Percentiles rank a stretch among this genome's conserved stretches.
These are phyloP conservation scores for Nidularia pulvinata DNA, from an alignment of 768 basidiomycete species.

Conservation along the genomic window DNA sequence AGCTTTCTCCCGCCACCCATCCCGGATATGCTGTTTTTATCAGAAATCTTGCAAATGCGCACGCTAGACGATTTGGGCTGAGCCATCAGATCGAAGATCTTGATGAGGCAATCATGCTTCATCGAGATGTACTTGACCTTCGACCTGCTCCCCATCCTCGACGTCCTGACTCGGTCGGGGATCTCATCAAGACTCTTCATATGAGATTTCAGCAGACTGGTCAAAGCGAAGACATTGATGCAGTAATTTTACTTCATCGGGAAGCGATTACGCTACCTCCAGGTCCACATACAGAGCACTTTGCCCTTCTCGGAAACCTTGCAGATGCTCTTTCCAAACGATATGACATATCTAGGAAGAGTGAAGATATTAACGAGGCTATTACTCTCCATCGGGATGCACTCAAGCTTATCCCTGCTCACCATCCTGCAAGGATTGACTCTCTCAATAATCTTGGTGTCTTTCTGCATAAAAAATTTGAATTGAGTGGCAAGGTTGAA, in stretches of 20 bases:
- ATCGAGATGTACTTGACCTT: slow-evolving; percentile 16
- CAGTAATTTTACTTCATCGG: not conserved
- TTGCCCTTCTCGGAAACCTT: not conserved
- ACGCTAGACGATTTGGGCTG: not conserved
- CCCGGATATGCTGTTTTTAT: not conserved
- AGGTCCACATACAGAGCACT: not conserved
- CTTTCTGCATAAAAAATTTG: not conserved
- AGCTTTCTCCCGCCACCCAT: not conserved
- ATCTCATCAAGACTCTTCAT: slow-evolving; percentile 14
- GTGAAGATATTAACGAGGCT: not conserved
- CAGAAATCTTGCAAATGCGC: not conserved
- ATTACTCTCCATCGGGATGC: not conserved
- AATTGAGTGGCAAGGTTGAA: not conserved
- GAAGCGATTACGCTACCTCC: not conserved
- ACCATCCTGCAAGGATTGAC: not conserved
- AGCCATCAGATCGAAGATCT: slow-evolving; percentile 13
- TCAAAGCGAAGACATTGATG: not conserved
- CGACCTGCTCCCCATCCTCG: slow-evolving; percentile 13
- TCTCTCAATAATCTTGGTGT: not conserved
- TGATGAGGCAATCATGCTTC: slow-evolving; percentile 19
- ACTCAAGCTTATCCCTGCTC: not conserved
- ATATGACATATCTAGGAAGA: not conserved
- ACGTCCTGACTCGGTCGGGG: slow-evolving; percentile 12
- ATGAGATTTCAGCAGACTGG: not conserved
- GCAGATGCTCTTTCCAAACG: not conserved